Evolutionary conservation across 306 rosid species (phyloP).

Genomic region (Trifolium subterraneum): DNA sequence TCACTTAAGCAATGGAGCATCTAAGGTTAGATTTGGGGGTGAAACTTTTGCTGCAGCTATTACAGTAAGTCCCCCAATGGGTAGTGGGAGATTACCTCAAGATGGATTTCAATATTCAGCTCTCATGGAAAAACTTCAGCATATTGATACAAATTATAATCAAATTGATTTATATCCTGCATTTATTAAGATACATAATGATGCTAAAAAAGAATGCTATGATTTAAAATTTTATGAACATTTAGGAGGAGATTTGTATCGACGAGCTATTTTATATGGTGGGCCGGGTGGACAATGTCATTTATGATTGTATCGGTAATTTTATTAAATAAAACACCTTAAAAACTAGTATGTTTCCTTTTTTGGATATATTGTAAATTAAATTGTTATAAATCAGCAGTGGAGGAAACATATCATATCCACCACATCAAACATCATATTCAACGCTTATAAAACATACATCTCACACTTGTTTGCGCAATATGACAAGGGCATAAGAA

Average conservation of each 20-base stretch:
- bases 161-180: neutral
- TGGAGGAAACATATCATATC: too few species aligned
- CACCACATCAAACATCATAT: too few species aligned
- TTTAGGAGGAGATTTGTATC: neutral
- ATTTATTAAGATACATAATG: neutral
- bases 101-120: neutral
- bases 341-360: too few species aligned
- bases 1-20: too few species aligned
- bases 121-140: neutral
- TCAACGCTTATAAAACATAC: too few species aligned
- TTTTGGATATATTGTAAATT: too few species aligned
- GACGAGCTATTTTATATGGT: neutral
- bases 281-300: neutral
- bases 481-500: too few species aligned
- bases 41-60: conserved; percentile 11
- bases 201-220: neutral
- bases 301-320: neutral
- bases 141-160: neutral
- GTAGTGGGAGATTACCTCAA: conserved; percentile 21
- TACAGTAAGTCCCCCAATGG: conserved; percentile 15
- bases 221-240: neutral
- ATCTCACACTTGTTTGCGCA: too few species aligned
- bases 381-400: too few species aligned
- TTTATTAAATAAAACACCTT: too few species aligned
- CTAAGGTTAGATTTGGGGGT: neutral